Percentiles rank a stretch among this genome's conserved stretches.
Evolutionary conservation across 768 basidiomycete species (phyloP).

Genomic region (Amanita pseudoporphyria): DNA sequence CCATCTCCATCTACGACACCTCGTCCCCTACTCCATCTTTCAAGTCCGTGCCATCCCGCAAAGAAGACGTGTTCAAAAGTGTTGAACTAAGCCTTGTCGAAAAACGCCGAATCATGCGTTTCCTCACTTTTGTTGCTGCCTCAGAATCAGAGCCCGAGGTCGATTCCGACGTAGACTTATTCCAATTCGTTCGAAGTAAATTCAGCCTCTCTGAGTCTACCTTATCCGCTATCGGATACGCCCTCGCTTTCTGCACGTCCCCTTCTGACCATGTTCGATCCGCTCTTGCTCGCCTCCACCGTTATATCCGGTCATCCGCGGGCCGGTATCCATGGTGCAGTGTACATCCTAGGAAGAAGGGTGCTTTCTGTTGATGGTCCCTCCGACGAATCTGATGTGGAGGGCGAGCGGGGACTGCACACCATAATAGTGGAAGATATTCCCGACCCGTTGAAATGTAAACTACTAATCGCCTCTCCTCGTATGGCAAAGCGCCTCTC

Average conservation of each 20-base stretch:
- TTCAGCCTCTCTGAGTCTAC: constrained; percentile 57
- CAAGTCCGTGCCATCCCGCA: constrained; percentile 75
- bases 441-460: constrained; percentile 45
- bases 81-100: constrained; percentile 67
- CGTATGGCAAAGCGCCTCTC: constrained; percentile 23
- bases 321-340: constrained; percentile 69
- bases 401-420: constrained; percentile 20
- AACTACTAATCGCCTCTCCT: constrained; percentile 44
- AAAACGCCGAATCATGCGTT: constrained; percentile 89
- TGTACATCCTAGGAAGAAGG: constrained; percentile 60
- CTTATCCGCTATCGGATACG: constrained; percentile 58
- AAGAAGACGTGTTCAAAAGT: constrained; percentile 90
- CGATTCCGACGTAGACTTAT: constrained; percentile 47
- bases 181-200: constrained; percentile 32
- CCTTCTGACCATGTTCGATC: constrained; percentile 35
- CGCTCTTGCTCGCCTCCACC: constrained; percentile 59
- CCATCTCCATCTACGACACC: constrained; percentile 46
- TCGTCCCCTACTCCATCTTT: constrained; percentile 27
- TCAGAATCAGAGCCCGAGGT: constrained; percentile 65
- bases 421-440: constrained; percentile 48
- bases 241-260: constrained; percentile 62
- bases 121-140: constrained; percentile 72
- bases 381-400: constrained; percentile 7
- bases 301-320: constrained; percentile 66
- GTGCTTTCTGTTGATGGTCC: constrained; percentile 22